phyloP scores from a whole-genome alignment of 208 protist species.

The Trypanosomatidae sp. region DNA sequence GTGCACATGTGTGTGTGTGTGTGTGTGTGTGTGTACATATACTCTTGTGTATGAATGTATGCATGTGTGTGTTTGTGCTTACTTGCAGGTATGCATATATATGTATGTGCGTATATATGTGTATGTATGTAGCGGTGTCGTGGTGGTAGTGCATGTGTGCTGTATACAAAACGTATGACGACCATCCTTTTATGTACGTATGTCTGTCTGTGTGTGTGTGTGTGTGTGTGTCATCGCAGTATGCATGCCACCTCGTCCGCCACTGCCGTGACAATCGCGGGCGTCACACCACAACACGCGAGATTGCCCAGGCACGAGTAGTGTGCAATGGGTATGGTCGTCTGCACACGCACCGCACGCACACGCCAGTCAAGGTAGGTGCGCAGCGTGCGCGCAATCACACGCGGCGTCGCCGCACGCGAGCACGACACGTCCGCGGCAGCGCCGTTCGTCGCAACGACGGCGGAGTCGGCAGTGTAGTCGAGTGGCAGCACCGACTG shows the following conservation, averaged over 20 bases:
- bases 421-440: slow-evolving; percentile 8
- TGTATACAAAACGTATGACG: too few relatives aligned
- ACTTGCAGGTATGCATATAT: too few relatives aligned
- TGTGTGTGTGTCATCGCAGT: slow-evolving; percentile 3
- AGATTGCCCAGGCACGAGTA: slow-evolving; percentile 31
- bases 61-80: too few relatives aligned
- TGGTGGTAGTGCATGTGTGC: too few relatives aligned
- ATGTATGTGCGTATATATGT: too few relatives aligned
- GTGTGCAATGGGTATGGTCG: slow-evolving; percentile 30
- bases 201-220: neutral
- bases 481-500: too few relatives aligned
- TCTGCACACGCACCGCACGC: slow-evolving; percentile 25
- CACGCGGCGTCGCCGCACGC: slow-evolving; percentile 10
- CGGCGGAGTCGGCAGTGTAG: too few relatives aligned
- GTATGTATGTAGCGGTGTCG: too few relatives aligned
- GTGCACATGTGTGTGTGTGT: too few relatives aligned
- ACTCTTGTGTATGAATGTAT: too few relatives aligned
- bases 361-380: slow-evolving; percentile 35
- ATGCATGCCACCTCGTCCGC: slow-evolving; percentile 31
- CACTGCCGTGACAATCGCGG: slow-evolving; percentile 20
- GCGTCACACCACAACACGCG: slow-evolving; percentile 13
- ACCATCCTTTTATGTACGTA: neutral
- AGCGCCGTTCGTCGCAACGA: too few relatives aligned
- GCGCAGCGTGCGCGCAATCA: slow-evolving; percentile 29
- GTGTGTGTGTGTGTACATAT: too few relatives aligned